phyloP scores from a whole-genome alignment of 768 basidiomycete genomes.

The Amanita rubescens region DNA sequence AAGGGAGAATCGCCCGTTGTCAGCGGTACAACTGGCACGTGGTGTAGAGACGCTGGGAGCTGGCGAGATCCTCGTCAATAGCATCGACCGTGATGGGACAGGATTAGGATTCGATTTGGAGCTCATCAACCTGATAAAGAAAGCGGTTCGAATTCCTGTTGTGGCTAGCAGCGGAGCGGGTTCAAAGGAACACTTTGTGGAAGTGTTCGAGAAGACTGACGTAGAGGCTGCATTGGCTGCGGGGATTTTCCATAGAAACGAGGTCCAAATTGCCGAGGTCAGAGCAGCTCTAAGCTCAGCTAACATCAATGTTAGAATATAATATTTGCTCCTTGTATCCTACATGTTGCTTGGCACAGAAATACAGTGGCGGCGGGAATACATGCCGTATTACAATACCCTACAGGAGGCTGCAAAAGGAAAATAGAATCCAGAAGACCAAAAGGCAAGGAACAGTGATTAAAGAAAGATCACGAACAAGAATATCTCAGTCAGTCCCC shows the following conservation, averaged over 20 bases:
- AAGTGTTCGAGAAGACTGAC: slow-evolving; percentile 71
- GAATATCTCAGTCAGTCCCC: background rate
- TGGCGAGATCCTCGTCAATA: slow-evolving; percentile 92
- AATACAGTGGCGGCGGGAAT: slow-evolving; percentile 5
- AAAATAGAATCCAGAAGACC: background rate
- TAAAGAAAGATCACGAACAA: background rate
- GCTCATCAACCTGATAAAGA: slow-evolving; percentile 69
- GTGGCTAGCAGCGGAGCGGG: slow-evolving; percentile 96
- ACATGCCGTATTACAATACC: slow-evolving; percentile 7
- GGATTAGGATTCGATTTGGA: slow-evolving; percentile 89
- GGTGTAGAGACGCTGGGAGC: slow-evolving; percentile 91
- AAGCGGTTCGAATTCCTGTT: slow-evolving; percentile 79
- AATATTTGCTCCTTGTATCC: slow-evolving; percentile 3
- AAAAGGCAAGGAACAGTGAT: background rate
- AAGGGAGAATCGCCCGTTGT: slow-evolving; percentile 73
- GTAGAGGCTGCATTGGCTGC: slow-evolving; percentile 94
- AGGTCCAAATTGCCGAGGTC: slow-evolving; percentile 79
- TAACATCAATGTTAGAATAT: slow-evolving; percentile 9
- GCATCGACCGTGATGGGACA: slow-evolving; percentile 93
- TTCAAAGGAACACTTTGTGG: slow-evolving; percentile 70
- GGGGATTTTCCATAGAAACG: slow-evolving; percentile 91
- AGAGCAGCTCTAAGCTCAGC: slow-evolving; percentile 49
- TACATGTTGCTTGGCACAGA: slow-evolving; percentile 5
- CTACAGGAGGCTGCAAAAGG: slow-evolving; percentile 8
- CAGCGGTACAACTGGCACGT: slow-evolving; percentile 83